phyloP scores from a whole-genome alignment of 202 grass and related monocot genomes.

The Cymbopogon flexuosus region DNA sequence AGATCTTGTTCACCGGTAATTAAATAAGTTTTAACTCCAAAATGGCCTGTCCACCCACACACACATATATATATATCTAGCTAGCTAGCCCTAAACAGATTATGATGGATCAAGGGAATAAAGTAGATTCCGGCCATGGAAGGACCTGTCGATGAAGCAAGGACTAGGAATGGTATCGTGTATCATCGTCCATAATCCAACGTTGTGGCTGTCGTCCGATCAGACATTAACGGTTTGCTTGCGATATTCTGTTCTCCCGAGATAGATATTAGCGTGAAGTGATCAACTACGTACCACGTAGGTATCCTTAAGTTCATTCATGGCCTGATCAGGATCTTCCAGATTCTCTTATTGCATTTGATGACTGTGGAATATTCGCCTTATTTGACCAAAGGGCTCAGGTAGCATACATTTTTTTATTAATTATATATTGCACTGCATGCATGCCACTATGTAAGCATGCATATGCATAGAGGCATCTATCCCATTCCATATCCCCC shows the following conservation, averaged over 20 bases:
- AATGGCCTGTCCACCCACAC: not conserved
- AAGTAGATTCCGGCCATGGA: not conserved
- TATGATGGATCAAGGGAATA: not conserved
- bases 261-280: not conserved
- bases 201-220: not conserved
- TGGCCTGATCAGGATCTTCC: not conserved
- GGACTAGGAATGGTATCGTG: not conserved
- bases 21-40: not conserved
- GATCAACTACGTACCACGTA: not conserved
- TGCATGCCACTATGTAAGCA: not conserved
- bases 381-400: not conserved
- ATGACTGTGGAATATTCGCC: not conserved
- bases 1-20: not conserved
- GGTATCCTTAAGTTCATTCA: not conserved
- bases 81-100: not conserved
- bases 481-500: not conserved
- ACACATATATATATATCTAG: not conserved
- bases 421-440: not conserved
- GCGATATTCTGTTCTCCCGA: not conserved
- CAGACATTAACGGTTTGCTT: not conserved
- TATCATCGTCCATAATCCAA: not conserved
- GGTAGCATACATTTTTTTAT: not conserved
- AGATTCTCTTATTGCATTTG: not conserved
- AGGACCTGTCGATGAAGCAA: not conserved
- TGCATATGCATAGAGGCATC: not conserved